phyloP scores from a whole-genome alignment of 345 rosid genomes.

The Moricandia arvensis region DNA sequence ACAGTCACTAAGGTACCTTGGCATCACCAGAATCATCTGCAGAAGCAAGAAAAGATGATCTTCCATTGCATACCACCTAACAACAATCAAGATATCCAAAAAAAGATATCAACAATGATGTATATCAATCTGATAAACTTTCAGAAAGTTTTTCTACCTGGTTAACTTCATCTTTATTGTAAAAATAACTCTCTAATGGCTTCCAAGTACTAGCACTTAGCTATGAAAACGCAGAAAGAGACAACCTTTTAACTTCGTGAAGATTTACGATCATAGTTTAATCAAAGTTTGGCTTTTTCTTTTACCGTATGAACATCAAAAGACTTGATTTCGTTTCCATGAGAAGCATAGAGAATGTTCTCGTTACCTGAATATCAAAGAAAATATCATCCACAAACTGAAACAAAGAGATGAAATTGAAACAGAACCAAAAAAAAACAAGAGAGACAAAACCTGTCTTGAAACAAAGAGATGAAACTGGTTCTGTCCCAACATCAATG shows the following conservation, averaged over 20 bases:
- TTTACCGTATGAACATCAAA: slow-evolving; percentile 84
- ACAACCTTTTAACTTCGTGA: background rate
- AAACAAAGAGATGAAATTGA: slow-evolving; percentile 8
- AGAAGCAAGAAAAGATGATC: slow-evolving; percentile 75
- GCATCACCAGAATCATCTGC: slow-evolving; percentile 83
- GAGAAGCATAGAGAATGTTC: slow-evolving; percentile 64
- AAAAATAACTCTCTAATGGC: slow-evolving; percentile 58
- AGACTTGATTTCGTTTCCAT: slow-evolving; percentile 65
- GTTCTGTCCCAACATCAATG: slow-evolving; percentile 61
- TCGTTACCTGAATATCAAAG: slow-evolving; percentile 57
- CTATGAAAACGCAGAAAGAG: slow-evolving; percentile 8
- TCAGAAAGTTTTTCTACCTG: slow-evolving; percentile 47
- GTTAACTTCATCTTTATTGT: slow-evolving; percentile 88
- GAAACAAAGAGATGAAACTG: slow-evolving; percentile 71
- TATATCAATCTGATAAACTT: background rate
- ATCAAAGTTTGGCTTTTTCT: slow-evolving; percentile 4
- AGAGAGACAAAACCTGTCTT: slow-evolving; percentile 54
- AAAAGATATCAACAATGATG: background rate
- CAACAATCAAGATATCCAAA: background rate
- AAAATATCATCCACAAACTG: background rate
- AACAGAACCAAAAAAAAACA: background rate
- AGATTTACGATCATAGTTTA: background rate
- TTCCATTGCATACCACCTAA: slow-evolving; percentile 55
- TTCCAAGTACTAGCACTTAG: slow-evolving; percentile 50
- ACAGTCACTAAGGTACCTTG: slow-evolving; percentile 50